A percentile compares a stretch with the other conserved stretches of the same genome.
phyloP scores from a whole-genome alignment of 225 moss, liverwort and hornwort genomes.

The Marchantia polymorpha region DNA sequence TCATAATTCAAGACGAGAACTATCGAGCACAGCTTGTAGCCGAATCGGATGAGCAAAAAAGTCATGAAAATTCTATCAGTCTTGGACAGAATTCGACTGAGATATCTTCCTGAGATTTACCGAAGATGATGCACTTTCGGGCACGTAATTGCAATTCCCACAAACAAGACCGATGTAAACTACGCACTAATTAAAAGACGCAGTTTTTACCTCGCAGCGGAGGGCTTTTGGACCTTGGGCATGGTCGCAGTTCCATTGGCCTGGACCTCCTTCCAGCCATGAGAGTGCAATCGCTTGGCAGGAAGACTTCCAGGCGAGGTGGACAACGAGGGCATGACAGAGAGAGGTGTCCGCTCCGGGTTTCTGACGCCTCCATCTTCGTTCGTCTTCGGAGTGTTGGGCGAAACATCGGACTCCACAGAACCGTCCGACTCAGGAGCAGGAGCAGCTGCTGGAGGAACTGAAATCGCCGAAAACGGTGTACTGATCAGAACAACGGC shows the following conservation, averaged over 20 bases:
- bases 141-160: no score
- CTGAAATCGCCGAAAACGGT: slow-evolving; percentile 13
- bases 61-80: background rate
- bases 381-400: slow-evolving; percentile 29
- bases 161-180: background rate
- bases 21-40: background rate
- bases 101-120: background rate
- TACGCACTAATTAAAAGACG: background rate
- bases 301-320: slow-evolving; percentile 59
- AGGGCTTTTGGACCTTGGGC: slow-evolving; percentile 45
- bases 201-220: slow-evolving; percentile 51
- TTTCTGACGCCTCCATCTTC: slow-evolving; percentile 22
- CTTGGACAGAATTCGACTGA: no score
- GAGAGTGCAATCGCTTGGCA: slow-evolving; percentile 70
- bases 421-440: slow-evolving; percentile 5
- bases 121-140: background rate
- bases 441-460: slow-evolving; percentile 13
- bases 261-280: slow-evolving; percentile 50
- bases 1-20: background rate
- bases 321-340: slow-evolving; percentile 26
- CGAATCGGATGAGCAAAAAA: background rate
- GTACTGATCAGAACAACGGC: background rate
- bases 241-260: slow-evolving; percentile 33
- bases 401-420: slow-evolving; percentile 29
- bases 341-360: slow-evolving; percentile 36